Conservation (phyloP, 2,329 filamentous ascomycete genomes). For the Beauveria pseudobassiana region DNA sequence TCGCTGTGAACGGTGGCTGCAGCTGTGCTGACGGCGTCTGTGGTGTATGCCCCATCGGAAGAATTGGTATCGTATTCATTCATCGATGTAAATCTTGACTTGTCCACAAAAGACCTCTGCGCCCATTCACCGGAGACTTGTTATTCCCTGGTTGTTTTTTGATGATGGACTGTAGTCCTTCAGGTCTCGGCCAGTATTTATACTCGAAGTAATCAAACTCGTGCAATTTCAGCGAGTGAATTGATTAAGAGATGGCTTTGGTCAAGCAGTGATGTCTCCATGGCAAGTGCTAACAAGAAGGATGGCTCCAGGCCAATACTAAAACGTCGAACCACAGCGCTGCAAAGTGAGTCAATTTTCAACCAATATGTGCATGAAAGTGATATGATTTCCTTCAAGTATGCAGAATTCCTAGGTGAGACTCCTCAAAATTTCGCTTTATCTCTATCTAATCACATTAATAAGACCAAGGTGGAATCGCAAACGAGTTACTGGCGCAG, state of each 20-base stretch:
- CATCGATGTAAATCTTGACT: neutral
- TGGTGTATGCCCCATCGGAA: neutral
- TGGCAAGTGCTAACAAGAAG: neutral
- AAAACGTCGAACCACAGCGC: too few species aligned
- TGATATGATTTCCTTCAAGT: too few species aligned
- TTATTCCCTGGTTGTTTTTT: neutral
- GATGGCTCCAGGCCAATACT: neutral
- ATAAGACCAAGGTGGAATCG: neutral
- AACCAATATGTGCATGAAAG: too few species aligned
- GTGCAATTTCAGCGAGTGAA: neutral
- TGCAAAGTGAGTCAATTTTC: too few species aligned
- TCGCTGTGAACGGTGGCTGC: slow-evolving; percentile 10
- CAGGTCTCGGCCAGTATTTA: neutral
- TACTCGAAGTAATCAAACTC: neutral
- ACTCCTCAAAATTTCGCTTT: neutral
- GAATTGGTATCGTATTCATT: neutral
- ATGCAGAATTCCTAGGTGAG: too few species aligned
- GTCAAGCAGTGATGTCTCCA: neutral
- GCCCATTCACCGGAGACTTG: neutral
- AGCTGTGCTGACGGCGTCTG: neutral
- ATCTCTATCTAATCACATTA: neutral
- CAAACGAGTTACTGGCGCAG: neutral
- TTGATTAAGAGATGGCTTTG: neutral
- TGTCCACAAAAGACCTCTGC: neutral
- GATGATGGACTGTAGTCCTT: neutral